These are phyloP conservation scores for Suhomyces yuchorum DNA, from an alignment of 1,139 yeast genomes.

Conservation along the genomic window DNA sequence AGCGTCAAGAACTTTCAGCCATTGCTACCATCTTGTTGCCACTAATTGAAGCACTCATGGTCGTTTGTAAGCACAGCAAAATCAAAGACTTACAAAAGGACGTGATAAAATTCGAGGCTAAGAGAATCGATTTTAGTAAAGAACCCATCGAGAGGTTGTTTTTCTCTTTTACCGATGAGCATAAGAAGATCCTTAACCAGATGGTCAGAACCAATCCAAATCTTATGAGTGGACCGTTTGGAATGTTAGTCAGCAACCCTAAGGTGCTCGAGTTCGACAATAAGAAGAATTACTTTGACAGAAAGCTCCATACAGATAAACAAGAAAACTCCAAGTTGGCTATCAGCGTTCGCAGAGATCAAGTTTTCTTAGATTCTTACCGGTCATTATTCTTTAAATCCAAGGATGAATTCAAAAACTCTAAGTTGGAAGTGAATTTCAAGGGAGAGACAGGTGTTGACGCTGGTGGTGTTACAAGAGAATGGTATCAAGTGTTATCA, in stretches of 20 bases:
- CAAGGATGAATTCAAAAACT: constrained; percentile 70
- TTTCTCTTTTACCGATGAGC: constrained; percentile 87
- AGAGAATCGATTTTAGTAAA: constrained; percentile 63
- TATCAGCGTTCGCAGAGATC: constrained; percentile 80
- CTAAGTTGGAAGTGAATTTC: constrained; percentile 77
- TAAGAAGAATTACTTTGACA: constrained; percentile 82
- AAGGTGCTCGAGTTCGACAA: constrained; percentile 93
- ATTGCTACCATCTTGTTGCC: constrained; percentile 86
- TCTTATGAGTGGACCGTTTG: constrained; percentile 94
- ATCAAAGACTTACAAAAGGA: constrained; percentile 68
- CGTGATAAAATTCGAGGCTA: constrained; percentile 58
- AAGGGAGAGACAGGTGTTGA: constrained; percentile 96
- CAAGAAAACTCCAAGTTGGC: constrained; percentile 53
- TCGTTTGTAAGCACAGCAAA: constrained; percentile 86
- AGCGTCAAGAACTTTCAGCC: constrained; percentile 49
- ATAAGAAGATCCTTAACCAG: constrained; percentile 83
- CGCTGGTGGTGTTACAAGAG: constrained; percentile 98
- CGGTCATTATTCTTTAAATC: constrained; percentile 80
- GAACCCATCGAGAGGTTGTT: constrained; percentile 81
- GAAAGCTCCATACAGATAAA: constrained; percentile 58
- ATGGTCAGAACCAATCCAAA: constrained; percentile 92
- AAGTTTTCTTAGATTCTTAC: constrained; percentile 90
- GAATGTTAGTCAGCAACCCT: constrained; percentile 86
- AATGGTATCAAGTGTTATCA: constrained; percentile 94
- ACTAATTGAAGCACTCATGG: constrained; percentile 89